Evolutionary conservation across 352 stramenopile genomes (phyloP).

Genomic region (Phytophthora ohioensis): DNA sequence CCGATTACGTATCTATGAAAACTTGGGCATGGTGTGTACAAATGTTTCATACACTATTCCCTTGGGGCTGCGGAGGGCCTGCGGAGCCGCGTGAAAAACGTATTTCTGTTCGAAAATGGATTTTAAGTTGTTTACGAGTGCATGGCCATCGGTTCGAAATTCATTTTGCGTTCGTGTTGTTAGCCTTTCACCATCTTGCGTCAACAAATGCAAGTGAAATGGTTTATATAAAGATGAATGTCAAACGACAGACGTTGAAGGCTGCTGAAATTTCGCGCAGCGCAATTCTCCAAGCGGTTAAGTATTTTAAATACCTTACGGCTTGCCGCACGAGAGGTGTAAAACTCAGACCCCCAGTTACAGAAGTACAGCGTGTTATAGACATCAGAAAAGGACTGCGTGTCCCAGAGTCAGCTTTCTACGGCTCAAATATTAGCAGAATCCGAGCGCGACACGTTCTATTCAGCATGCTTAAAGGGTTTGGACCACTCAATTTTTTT

Average conservation of each 20-base stretch:
- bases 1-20: not conserved
- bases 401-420: slow-evolving; percentile 22
- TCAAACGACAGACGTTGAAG: slow-evolving; percentile 17
- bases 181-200: slow-evolving; percentile 34
- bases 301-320: slow-evolving; percentile 25
- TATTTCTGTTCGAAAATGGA: slow-evolving; percentile 33
- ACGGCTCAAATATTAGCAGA: slow-evolving; percentile 29
- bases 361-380: slow-evolving; percentile 15
- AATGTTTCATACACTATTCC: slow-evolving; percentile 42
- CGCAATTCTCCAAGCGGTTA: slow-evolving; percentile 18
- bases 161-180: slow-evolving; percentile 38
- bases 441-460: slow-evolving; percentile 32
- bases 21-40: slow-evolving; percentile 1
- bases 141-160: slow-evolving; percentile 31
- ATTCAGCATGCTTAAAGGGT: slow-evolving; percentile 36
- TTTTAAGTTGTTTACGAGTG: slow-evolving; percentile 21
- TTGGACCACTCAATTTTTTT: slow-evolving; percentile 37
- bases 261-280: not conserved
- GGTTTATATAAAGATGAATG: slow-evolving; percentile 34
- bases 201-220: slow-evolving; percentile 15
- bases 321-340: not conserved
- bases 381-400: slow-evolving; percentile 32
- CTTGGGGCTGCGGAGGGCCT: slow-evolving; percentile 36
- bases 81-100: slow-evolving; percentile 8
- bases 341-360: not conserved